These are phyloP conservation scores for Phytophthora boehmeriae DNA, from an alignment of 352 stramenopile genomes.

Conservation along the genomic window DNA sequence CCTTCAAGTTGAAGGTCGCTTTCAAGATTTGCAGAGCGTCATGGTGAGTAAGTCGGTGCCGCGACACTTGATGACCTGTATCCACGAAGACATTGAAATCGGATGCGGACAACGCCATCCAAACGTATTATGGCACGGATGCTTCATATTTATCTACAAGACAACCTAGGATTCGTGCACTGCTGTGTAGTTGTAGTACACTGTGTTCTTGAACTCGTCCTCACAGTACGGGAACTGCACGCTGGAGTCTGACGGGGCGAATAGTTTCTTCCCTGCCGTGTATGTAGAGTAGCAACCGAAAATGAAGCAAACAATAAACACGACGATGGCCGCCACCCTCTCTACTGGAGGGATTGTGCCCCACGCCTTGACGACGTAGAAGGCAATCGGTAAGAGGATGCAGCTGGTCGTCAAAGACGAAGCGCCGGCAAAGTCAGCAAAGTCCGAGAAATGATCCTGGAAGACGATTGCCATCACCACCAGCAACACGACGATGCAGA, in stretches of 20 bases:
- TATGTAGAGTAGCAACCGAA: constrained; percentile 56
- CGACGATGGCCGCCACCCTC: constrained; percentile 27
- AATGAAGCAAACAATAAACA: constrained; percentile 37
- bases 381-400: constrained; percentile 45
- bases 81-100: no score
- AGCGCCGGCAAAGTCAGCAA: constrained; percentile 54
- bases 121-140: neutral
- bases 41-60: no score
- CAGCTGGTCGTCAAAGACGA: constrained; percentile 45
- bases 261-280: constrained; percentile 50
- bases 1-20: no score
- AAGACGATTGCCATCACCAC: constrained; percentile 48
- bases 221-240: constrained; percentile 45
- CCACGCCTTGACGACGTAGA: constrained; percentile 46
- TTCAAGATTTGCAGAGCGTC: no score
- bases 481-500: constrained; percentile 49
- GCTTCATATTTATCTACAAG: neutral
- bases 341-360: constrained; percentile 16
- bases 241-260: constrained; percentile 33
- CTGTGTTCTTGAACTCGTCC: constrained; percentile 26
- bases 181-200: constrained; percentile 54
- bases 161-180: constrained; percentile 32
- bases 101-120: no score
- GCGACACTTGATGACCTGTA: no score
- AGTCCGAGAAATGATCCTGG: constrained; percentile 52